Base-by-base conservation (phyloP, 2,329 filamentous ascomycete species). In the Ascochyta clinopodiicola region DNA sequence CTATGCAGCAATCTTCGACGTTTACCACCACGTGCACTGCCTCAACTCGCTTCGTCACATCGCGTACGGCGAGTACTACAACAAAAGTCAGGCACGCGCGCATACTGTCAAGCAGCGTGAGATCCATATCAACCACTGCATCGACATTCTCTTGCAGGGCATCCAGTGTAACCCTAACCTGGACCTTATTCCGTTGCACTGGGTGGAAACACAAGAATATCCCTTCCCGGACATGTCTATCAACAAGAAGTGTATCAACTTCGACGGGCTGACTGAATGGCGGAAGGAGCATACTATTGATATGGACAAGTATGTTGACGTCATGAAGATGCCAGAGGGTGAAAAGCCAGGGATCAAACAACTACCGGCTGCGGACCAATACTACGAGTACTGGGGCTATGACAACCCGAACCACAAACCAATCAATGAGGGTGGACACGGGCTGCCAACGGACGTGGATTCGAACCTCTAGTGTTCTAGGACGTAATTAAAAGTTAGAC, bases 311-410 rank as follows among this genome's bases (percentile, higher is more conserved):
- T 59, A 61, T 44, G 51, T 63, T 12, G 48, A 59, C 29, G 58
- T 59, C 17, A 63, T 63, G 60, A 50, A 56, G 31, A 50, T 55
- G 52, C 45, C 45, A 7, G 50, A 59, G 24, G 44, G 35, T 10
- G 34, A 37, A 10, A 47, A 61, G 46, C 51, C 49, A 13, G 50
- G 55, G 10, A 57, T 61, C 19, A 61, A 63, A 37, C 55, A 63
- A 44, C 44, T 44, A 2, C 60, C 60, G 3, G 60, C 60, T 34
- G 56, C 57, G 22, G 57, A 63, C 44, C 51, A 61, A 40, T 61
- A 63, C 21, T 63, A 61, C 34, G 60, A 63, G 46, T 61, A 63
- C 31, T 63, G 45, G 51, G 56, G 60, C 1, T 61, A 57, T 31
- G 60, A 63, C 10, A 61, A 61, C 32, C 60, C 58, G 24, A 63